Conservation (phyloP, 2,329 filamentous ascomycete species). For the Emmonsiellopsis sp. region DNA sequence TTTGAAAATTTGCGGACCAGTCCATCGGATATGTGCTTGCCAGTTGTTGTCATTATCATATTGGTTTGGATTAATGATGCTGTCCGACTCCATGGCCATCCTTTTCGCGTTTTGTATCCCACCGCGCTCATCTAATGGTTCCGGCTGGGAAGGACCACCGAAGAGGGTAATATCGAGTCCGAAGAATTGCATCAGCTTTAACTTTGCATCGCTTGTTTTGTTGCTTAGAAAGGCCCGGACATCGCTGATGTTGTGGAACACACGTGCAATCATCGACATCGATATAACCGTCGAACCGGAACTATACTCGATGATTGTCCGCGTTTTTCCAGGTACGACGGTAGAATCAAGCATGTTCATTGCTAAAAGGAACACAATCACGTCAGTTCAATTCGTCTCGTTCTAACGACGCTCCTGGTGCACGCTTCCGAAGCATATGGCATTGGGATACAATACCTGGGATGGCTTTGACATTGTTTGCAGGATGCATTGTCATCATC, state of each 20-base stretch:
- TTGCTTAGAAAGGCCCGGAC: constrained; percentile 50
- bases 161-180: constrained; percentile 47
- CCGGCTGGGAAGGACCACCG: constrained; percentile 51
- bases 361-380: constrained; percentile 22
- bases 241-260: constrained; percentile 44
- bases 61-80: constrained; percentile 46
- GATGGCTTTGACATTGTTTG: constrained; percentile 57
- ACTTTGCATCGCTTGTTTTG: constrained; percentile 46
- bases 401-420: neutral
- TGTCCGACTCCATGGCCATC: constrained; percentile 34
- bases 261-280: constrained; percentile 47
- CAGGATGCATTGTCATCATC: constrained; percentile 57
- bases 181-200: constrained; percentile 52
- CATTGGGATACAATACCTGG: constrained; percentile 26
- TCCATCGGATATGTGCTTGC: constrained; percentile 52
- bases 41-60: constrained; percentile 41
- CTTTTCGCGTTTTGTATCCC: constrained; percentile 42
- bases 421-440: too few species aligned
- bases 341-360: constrained; percentile 42
- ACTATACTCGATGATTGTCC: constrained; percentile 51
- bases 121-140: constrained; percentile 45
- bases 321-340: constrained; percentile 36
- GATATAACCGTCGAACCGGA: constrained; percentile 56
- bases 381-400: neutral
- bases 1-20: constrained; percentile 48